Percentiles rank a stretch among this genome's conserved stretches.
Evolutionary conservation across 768 basidiomycete species (phyloP).

Genomic region (Boletus subcaerulescens): DNA sequence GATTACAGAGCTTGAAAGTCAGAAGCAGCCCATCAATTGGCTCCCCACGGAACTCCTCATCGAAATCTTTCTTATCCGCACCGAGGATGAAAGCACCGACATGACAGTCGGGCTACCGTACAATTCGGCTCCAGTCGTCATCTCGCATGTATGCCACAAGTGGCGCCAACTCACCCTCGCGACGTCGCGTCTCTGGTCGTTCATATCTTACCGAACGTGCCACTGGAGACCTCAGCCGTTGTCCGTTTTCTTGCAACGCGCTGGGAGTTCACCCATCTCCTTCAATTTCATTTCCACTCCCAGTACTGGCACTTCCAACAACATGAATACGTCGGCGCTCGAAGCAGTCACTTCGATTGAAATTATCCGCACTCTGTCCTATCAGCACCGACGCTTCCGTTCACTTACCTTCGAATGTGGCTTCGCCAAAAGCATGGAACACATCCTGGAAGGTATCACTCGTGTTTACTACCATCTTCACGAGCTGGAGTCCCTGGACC

Average conservation of each 20-base stretch:
- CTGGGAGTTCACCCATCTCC: conserved; percentile 33
- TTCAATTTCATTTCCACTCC: conserved; percentile 33
- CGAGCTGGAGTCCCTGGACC: conserved; percentile 29
- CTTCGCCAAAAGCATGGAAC: conserved; percentile 28
- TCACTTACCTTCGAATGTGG: conserved; percentile 35
- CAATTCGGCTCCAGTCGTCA: conserved; percentile 35
- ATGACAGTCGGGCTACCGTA: conserved; percentile 22
- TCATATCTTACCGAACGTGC: conserved; percentile 30
- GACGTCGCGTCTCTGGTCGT: conserved; percentile 46
- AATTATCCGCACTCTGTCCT: conserved; percentile 24
- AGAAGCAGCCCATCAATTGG: conserved; percentile 48
- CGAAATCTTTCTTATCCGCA: conserved; percentile 39
- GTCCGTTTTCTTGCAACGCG: conserved; percentile 36
- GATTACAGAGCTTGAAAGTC: conserved; percentile 35
- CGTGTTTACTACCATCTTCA: conserved; percentile 13
- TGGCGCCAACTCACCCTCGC: conserved; percentile 48
- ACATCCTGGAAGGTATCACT: conserved; percentile 23
- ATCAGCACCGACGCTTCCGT: conserved; percentile 29
- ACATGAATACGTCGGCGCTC: conserved; percentile 14
- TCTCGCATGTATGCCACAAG: conserved; percentile 48
- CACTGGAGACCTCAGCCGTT: conserved; percentile 24
- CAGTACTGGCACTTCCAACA: conserved; percentile 2
- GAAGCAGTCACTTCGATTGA: conserved; percentile 19
- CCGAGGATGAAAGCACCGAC: conserved; percentile 26
- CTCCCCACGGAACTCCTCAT: conserved; percentile 48